Percentiles rank a stretch among this genome's conserved stretches.
phyloP scores from a whole-genome alignment of 2,329 filamentous ascomycete genomes.

The Pestalotiopsis sp. region DNA sequence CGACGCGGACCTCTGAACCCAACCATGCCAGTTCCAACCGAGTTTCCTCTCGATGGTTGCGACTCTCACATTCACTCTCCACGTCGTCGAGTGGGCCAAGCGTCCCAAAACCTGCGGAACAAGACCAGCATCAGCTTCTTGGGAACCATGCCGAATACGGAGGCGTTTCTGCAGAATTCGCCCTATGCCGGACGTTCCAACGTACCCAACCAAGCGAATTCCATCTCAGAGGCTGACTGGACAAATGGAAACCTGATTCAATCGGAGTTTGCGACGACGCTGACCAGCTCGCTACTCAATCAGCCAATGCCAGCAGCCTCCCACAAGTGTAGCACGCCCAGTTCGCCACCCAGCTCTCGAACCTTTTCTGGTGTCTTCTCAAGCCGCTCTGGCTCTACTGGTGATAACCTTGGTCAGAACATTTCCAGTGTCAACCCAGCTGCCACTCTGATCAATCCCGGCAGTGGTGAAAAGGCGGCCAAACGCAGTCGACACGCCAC shows the following conservation, averaged over 20 bases:
- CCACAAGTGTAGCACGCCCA: slow-evolving; percentile 28
- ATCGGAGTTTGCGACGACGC: slow-evolving; percentile 41
- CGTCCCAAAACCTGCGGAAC: slow-evolving; percentile 18
- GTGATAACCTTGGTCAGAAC: slow-evolving; percentile 33
- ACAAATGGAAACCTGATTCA: slow-evolving; percentile 24
- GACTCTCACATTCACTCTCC: slow-evolving; percentile 69
- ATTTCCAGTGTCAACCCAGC: slow-evolving; percentile 26
- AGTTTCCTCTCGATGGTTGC: slow-evolving; percentile 45
- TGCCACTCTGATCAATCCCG: neutral
- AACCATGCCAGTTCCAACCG: slow-evolving; percentile 43
- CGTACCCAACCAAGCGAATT: slow-evolving; percentile 26
- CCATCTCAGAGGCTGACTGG: slow-evolving; percentile 30
- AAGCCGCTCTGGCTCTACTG: slow-evolving; percentile 27
- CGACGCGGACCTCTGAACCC: slow-evolving; percentile 46
- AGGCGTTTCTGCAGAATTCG: slow-evolving; percentile 28
- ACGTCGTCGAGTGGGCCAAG: slow-evolving; percentile 35
- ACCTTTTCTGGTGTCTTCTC: slow-evolving; percentile 32
- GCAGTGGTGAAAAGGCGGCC: slow-evolving; percentile 35
- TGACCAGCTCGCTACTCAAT: slow-evolving; percentile 51
- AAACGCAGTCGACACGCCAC: slow-evolving; percentile 52
- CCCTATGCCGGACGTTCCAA: slow-evolving; percentile 28
- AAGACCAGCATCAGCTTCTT: slow-evolving; percentile 15
- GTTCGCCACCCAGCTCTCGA: slow-evolving; percentile 30
- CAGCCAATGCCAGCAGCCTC: slow-evolving; percentile 42
- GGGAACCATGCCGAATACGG: slow-evolving; percentile 30